Percentiles rank a stretch among this genome's conserved stretches.
Conservation (phyloP, 2,329 filamentous ascomycete species). For the Shiraia bambusicola region DNA sequence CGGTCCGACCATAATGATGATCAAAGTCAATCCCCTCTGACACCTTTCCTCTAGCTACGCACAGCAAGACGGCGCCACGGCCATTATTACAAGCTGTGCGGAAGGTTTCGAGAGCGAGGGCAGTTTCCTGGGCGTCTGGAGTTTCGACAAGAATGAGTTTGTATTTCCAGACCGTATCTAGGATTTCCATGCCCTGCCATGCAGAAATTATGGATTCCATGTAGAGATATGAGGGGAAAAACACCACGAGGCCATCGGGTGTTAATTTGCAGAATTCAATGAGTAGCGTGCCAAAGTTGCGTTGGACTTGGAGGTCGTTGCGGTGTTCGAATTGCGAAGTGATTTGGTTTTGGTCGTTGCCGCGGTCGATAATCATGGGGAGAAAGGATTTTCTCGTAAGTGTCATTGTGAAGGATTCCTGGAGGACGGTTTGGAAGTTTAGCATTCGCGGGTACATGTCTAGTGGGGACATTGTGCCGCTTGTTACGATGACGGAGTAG, state of each 20-base stretch:
- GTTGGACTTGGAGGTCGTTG: slow-evolving; percentile 93
- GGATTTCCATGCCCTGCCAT: slow-evolving; percentile 98
- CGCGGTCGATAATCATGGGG: slow-evolving; percentile 95
- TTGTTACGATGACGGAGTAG: slow-evolving; percentile 97
- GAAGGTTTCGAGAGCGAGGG: slow-evolving; percentile 91
- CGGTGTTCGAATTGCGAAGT: slow-evolving; percentile 93
- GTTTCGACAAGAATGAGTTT: slow-evolving; percentile 98
- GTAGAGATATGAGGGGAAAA: slow-evolving; percentile 97
- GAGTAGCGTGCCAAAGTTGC: slow-evolving; percentile 91
- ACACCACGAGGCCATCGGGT: slow-evolving; percentile 96
- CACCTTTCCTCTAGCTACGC: slow-evolving; percentile 95
- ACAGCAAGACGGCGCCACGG: slow-evolving; percentile 86
- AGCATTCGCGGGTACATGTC: slow-evolving; percentile 99
- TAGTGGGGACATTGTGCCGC: slow-evolving; percentile 91
- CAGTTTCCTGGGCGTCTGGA: slow-evolving; percentile 94
- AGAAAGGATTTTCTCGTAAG: slow-evolving; percentile 91
- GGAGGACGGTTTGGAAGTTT: slow-evolving; percentile 85
- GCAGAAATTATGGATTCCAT: slow-evolving; percentile 99
- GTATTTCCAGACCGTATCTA: slow-evolving; percentile 98
- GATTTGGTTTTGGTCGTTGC: slow-evolving; percentile 89
- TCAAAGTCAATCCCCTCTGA: slow-evolving; percentile 99
- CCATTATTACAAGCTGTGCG: slow-evolving; percentile 97
- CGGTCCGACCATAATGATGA: slow-evolving; percentile 94
- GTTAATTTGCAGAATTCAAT: slow-evolving; percentile 96
- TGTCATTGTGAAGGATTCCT: slow-evolving; percentile 98